These are phyloP conservation scores for Cystobasidium slooffiae DNA, from an alignment of 1,284 basidiomycete genomes.

Conservation along the genomic window DNA sequence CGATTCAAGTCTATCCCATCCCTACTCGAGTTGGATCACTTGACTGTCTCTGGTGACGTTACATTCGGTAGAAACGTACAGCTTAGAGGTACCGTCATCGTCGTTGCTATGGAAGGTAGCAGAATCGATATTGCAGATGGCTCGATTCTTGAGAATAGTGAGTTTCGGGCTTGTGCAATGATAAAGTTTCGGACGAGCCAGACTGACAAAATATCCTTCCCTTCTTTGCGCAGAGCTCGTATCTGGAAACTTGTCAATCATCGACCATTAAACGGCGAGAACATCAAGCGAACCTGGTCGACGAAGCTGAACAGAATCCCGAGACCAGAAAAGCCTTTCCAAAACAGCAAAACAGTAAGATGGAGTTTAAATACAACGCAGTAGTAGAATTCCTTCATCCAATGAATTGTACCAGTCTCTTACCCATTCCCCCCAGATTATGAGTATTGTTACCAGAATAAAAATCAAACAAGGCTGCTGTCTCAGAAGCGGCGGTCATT, in stretches of 20 bases:
- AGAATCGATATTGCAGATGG: slow-evolving; percentile 95
- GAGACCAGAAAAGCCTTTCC: not conserved
- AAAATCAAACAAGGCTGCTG: too few relatives aligned
- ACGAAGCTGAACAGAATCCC: not conserved
- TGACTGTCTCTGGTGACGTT: slow-evolving; percentile 95
- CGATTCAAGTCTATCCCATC: slow-evolving; percentile 96
- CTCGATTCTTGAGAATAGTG: slow-evolving; percentile 60
- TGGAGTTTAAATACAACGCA: too few relatives aligned
- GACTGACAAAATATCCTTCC: not conserved
- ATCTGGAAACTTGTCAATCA: slow-evolving; percentile 65
- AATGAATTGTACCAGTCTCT: too few relatives aligned
- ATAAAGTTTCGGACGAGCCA: too few relatives aligned
- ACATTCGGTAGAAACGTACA: slow-evolving; percentile 93
- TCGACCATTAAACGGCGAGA: slow-evolving; percentile 59
- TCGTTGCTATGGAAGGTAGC: slow-evolving; percentile 90
- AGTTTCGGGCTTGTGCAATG: too few relatives aligned
- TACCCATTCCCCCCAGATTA: too few relatives aligned
- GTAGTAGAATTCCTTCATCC: too few relatives aligned
- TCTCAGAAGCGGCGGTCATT: too few relatives aligned
- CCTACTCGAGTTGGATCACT: slow-evolving; percentile 77
- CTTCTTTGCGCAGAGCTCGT: slow-evolving; percentile 58
- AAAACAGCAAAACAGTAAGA: too few relatives aligned
- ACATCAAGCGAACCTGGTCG: not conserved
- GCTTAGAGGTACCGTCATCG: slow-evolving; percentile 59
- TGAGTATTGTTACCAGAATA: too few relatives aligned